phyloP scores from a whole-genome alignment of 345 rosid species.

The Populus simonii region DNA sequence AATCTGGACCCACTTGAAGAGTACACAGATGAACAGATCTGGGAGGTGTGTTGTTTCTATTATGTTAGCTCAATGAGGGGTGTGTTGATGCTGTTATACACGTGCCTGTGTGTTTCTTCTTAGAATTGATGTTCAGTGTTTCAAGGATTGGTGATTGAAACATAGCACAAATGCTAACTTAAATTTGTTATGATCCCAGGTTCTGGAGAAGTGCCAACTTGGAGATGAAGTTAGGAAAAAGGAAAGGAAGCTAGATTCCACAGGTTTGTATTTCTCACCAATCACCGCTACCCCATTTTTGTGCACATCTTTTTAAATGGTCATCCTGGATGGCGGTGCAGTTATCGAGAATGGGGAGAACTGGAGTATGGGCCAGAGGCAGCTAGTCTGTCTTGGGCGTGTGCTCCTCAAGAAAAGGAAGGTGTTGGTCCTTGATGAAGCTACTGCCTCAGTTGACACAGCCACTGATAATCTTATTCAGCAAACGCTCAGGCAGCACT shows the following conservation, averaged over 20 bases:
- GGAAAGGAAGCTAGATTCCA: conserved; percentile 64
- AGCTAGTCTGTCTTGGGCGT: too few relatives aligned
- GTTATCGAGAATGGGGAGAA: too few relatives aligned
- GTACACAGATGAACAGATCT: conserved; percentile 71
- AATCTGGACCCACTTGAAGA: conserved; percentile 90
- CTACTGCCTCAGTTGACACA: too few relatives aligned
- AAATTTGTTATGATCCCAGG: conserved; percentile 38
- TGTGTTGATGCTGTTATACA: too few relatives aligned
- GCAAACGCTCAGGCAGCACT: too few relatives aligned
- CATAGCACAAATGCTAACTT: conserved; percentile 1
- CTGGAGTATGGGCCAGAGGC: too few relatives aligned
- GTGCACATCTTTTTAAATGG: too few relatives aligned
- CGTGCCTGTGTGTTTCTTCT: neutral
- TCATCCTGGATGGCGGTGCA: too few relatives aligned
- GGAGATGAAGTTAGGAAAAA: conserved; percentile 82
- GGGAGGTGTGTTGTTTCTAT: conserved; percentile 60
- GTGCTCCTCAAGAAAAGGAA: too few relatives aligned
- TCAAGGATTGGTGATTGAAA: neutral
- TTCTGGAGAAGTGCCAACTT: conserved; percentile 85
- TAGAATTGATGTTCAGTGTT: neutral
- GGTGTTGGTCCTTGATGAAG: too few relatives aligned
- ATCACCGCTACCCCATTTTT: too few relatives aligned
- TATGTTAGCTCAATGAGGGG: neutral
- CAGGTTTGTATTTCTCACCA: conserved; percentile 30
- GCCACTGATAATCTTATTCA: too few relatives aligned